Evolutionary conservation across 257 asterid species (phyloP), one percentile per base, ranked within the genome.

Genomic region (Perilla frutescens): DNA sequence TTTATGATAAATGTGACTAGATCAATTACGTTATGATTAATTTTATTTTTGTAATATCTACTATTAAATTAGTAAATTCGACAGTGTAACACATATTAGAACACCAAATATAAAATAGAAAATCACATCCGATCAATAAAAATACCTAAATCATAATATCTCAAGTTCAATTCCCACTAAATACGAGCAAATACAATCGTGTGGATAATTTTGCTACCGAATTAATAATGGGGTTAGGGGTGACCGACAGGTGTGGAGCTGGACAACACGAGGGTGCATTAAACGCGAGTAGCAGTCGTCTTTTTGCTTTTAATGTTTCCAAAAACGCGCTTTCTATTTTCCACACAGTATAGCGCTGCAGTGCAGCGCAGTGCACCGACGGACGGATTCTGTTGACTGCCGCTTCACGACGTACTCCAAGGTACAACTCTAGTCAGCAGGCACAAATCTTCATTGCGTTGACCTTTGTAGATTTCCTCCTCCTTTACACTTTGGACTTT

Each of bases 191-290:
- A 20, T 34, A 34, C 1, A 34, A 34, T 34, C 3, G 37, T 34
- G 37, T 34, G 3, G 37, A 34, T 34, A 34, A 34, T 34, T 34
- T 34, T 4, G 3, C 3, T 34, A 34, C 37, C 37, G 1, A 34
- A 34, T 34, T 2, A 34, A 66, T 31, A 66, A 26, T 26, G 6
- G 6, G 43, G 10, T 36, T 2, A 40, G 65, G 26, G 20, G 54
- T 32, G 61, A 79, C 82, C 79, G 83, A 65, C 77, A 74, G 83
- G 65, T 74, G 76, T 60, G 31, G 70, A 62, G 78, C 76, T 79
- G 83, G 77, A 68, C 70, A 40, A 64, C 83, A 79, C 78, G 80
- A 70, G 83, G 77, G 64, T 12, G 72, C 76, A 74, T 53, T 78
- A 59, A 78, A 78, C 44, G 37, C 62, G 10, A 57, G 39, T 10